phyloP scores from a whole-genome alignment of 495 filamentous ascomycete genomes.

The Neurospora intermedia region DNA sequence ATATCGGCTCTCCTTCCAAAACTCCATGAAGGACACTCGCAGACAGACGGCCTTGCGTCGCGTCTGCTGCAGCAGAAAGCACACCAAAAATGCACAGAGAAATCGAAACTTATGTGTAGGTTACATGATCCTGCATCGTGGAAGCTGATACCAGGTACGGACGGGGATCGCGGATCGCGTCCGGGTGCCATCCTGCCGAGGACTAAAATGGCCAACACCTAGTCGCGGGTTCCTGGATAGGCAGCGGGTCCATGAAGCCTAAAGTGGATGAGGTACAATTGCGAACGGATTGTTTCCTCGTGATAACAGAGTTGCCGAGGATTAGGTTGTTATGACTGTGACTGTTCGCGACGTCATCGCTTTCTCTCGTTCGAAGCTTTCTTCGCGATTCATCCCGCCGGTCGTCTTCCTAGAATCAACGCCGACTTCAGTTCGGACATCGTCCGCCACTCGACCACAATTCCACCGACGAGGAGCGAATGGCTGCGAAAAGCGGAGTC shows the following conservation, averaged over 20 bases:
- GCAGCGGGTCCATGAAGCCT: too few species aligned
- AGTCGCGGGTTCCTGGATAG: too few species aligned
- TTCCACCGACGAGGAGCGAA: too few species aligned
- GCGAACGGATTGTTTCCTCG: too few species aligned
- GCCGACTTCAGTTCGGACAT: too few species aligned
- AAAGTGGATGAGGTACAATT: too few species aligned
- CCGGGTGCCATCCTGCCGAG: too few species aligned
- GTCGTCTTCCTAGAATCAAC: not conserved
- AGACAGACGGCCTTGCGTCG: accelerated
- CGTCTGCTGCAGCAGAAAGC: not conserved
- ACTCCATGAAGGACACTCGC: not conserved
- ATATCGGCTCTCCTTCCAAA: not conserved
- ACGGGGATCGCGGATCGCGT: not conserved
- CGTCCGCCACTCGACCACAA: too few species aligned
- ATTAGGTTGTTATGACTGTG: not conserved
- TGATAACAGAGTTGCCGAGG: not conserved
- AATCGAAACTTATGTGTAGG: not conserved
- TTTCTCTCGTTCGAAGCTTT: too few species aligned
- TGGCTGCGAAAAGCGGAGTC: too few species aligned
- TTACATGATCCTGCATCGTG: not conserved
- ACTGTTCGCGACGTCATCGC: not conserved
- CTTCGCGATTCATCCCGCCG: too few species aligned
- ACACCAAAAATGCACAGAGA: accelerated
- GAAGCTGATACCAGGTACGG: not conserved
- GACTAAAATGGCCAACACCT: too few species aligned